A percentile compares a stretch with the other conserved stretches of the same genome.
Conservation (phyloP, 169 alveolate species). For the Eimeria praecox region DNA sequence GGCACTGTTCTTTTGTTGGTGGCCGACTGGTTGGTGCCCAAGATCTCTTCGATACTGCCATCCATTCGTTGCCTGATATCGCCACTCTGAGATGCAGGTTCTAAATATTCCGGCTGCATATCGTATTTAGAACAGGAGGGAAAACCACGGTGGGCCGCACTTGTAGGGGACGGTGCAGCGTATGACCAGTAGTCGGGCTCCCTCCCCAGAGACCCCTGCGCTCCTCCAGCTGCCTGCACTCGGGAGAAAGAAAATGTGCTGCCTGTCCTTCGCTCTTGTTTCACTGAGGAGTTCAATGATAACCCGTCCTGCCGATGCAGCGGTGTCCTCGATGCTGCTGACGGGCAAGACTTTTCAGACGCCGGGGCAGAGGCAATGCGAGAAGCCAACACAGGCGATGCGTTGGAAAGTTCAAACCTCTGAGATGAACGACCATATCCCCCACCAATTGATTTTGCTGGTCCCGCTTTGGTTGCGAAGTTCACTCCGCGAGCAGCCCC, state of each 20-base stretch:
- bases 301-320: not conserved
- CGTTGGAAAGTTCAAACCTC: not conserved
- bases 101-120: not conserved
- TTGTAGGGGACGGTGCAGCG: conserved; percentile 21
- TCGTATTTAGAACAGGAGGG: conserved; percentile 8
- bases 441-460: not conserved
- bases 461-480: not conserved
- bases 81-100: not conserved
- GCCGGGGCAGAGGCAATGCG: not conserved
- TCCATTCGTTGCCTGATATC: not conserved
- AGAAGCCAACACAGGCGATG: not conserved
- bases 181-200: conserved; percentile 46
- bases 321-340: conserved; percentile 1
- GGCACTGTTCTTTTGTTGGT: not conserved
- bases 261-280: not conserved
- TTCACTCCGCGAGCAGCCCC: conserved; percentile 32
- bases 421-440: not conserved
- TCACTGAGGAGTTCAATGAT: not conserved
- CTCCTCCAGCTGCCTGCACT: conserved; percentile 74
- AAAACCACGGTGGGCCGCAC: conserved; percentile 44
- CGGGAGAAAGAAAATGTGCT: conserved; percentile 17
- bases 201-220: conserved; percentile 45
- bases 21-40: not conserved
- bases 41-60: conserved; percentile 4
- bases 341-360: not conserved